These are phyloP conservation scores for Rhodotorula sp. DNA, from an alignment of 1,284 basidiomycete species.

Conservation along the genomic window DNA sequence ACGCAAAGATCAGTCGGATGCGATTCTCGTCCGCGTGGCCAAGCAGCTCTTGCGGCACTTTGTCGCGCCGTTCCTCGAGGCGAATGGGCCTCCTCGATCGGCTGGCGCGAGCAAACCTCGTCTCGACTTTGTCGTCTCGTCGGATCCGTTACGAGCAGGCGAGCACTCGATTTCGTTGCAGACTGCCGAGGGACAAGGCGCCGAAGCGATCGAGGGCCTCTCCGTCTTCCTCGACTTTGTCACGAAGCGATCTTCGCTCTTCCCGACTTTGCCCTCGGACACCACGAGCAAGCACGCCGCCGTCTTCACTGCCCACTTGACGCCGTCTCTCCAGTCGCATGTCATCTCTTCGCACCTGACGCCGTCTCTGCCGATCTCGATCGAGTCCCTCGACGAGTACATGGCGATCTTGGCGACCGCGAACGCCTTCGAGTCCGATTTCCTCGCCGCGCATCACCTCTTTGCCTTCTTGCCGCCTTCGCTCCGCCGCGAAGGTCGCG, in stretches of 20 bases:
- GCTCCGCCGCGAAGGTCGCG: not conserved
- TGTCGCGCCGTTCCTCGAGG: conserved; percentile 35
- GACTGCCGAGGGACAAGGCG: not conserved
- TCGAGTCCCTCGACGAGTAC: conserved; percentile 17
- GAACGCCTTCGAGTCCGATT: conserved; percentile 22
- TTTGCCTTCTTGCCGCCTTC: conserved; percentile 35
- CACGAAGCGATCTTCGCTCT: conserved; percentile 27
- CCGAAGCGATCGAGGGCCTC: conserved; percentile 13
- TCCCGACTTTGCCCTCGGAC: not conserved
- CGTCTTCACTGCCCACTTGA: conserved; percentile 31
- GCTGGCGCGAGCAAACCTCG: not conserved
- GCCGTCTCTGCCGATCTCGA: conserved; percentile 29
- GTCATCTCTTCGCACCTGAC: conserved; percentile 34
- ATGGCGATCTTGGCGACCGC: conserved; percentile 15
- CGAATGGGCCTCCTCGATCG: not conserved
- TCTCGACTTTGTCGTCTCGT: not conserved
- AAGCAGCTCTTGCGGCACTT: conserved; percentile 31
- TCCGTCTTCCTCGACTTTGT: conserved; percentile 32
- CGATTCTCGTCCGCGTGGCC: conserved; percentile 24
- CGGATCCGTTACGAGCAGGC: not conserved
- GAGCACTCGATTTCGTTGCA: no score
- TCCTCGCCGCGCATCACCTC: conserved; percentile 17
- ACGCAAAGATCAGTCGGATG: conserved; percentile 13
- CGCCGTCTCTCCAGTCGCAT: conserved; percentile 33
- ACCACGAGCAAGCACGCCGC: conserved; percentile 23